Conservation (phyloP, 345 rosid genomes). For the Lumnitzera racemosa region DNA sequence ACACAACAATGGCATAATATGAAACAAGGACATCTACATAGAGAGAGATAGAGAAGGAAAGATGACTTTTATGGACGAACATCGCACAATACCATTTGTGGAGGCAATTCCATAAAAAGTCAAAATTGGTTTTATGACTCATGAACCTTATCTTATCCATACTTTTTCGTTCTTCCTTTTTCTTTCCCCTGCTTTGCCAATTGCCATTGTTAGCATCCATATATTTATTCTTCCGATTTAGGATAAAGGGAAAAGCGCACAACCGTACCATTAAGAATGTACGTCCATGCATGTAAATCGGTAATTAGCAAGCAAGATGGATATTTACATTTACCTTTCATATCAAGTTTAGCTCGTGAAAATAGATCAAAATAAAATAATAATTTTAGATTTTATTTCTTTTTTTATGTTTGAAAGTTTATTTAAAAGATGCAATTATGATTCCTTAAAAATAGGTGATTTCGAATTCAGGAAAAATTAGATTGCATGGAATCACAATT, state of each 20-base stretch:
- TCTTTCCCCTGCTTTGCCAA: conserved; percentile 5
- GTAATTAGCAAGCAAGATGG: too few relatives aligned
- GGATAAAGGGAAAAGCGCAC: neutral
- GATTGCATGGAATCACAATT: too few relatives aligned
- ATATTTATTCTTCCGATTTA: conserved; percentile 17
- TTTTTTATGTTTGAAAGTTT: too few relatives aligned
- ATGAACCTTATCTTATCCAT: conserved; percentile 37
- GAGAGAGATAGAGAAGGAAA: neutral
- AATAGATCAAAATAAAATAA: too few relatives aligned
- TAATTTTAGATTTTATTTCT: too few relatives aligned
- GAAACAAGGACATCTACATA: conserved; percentile 6
- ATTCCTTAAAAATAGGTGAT: too few relatives aligned
- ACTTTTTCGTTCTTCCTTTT: conserved; percentile 7
- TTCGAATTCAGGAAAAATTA: too few relatives aligned
- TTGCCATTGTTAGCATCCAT: conserved; percentile 15
- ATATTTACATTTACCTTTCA: too few relatives aligned
- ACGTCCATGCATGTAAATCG: too few relatives aligned
- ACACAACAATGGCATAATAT: conserved; percentile 11
- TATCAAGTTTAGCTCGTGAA: too few relatives aligned
- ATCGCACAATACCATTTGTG: conserved; percentile 5
- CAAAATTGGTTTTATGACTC: conserved; percentile 26
- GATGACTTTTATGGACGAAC: neutral
- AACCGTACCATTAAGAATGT: too few relatives aligned
- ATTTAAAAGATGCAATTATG: too few relatives aligned
- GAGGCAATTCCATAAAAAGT: conserved; percentile 11